Base-by-base conservation (phyloP, 2,329 filamentous ascomycete species). In the Purpureocillium lavendulum region DNA sequence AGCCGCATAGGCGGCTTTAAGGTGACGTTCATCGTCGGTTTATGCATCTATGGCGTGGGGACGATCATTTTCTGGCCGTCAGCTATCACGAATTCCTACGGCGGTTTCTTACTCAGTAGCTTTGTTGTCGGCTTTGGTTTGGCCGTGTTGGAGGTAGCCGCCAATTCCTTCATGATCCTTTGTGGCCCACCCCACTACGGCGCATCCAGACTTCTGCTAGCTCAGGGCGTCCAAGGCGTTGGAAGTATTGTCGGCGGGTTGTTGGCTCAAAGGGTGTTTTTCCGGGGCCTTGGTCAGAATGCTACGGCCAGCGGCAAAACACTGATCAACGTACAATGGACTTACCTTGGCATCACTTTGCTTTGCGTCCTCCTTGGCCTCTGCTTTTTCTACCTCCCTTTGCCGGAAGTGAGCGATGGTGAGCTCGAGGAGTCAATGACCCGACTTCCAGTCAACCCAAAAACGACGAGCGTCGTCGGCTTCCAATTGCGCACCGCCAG, bases 21-120 rank as follows among this genome's bases (percentile, higher is more conserved):
- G 48, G 78, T 78, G 32, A 87, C 84, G 0, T 89, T 92, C 50
- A 89, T 92, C 43, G 69, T 81, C 21, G 86, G 86, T 1, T 67
- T 90, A 4, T 73, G 71, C 47, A 80, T 90, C 39, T 90, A 89
- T 55, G 82, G 82, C 2, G 69, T 77, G 4, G 83, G 82, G 2
- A 86, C 84, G 14, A 77, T 90, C 46, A 87, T 88, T 62, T 89
- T 90, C 63, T 92, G 85, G 86, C 86, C 86, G 0, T 83, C 81
- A 2, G 83, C 82, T 7, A 76, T 89, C 8, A 73, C 87, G 42
- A 71, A 73, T 33, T 86, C 83, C 2, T 92, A 85, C 49, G 75
- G 79, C 13, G 87, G 87, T 2, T 92, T 90, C 60, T 80, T 87
- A 59, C 75, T 84, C 36, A 80, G 73, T 49, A 80, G 70, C 47